Evolutionary conservation across 768 basidiomycete species (phyloP), one percentile per base, ranked within the genome.

Genomic region (Russula lepida): DNA sequence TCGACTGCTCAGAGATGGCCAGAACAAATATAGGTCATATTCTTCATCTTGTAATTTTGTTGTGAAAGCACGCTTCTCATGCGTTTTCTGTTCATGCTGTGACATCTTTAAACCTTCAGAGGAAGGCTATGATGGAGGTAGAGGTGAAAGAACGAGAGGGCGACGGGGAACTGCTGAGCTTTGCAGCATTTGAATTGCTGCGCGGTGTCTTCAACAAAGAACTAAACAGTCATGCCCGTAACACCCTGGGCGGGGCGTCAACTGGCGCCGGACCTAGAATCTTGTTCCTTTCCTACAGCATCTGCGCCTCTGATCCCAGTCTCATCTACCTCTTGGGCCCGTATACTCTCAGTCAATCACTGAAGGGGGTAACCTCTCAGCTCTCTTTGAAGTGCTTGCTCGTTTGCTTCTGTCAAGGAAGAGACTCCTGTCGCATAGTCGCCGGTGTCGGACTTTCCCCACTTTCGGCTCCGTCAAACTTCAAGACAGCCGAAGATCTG

Each of bases 401-500:
- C 35, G 30, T 25, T 25, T 50, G 55, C 23, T n/a, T 33, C 47
- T 23, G 41, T 25, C 37, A 5, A 21, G 30, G 17, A 46, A 30
- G 19, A 44, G 39, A 39, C n/a, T 30, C 48, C 21, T 47, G 51
- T 44, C 8, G 43, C 43, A n/a, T 44, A 41, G 56, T 43, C 32
- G n/a, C n/a, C n/a, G 27, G 37, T 4, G 39, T 33, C 35, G 56
- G 46, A 32, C 28, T 47, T 56, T 52, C 19, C 30, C 27, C 52
- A 28, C 33, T 48, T 58, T 63, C 54, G 54, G 28, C 49, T 54
- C 62, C 50, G 62, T 57, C 43, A 52, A 46, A 51, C n/a, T 23
- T 32, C 47, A 37, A 54, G 56, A 52, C n/a, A 63, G 23, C 62
- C n/a, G 52, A 52, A 46, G 62, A 63, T 63, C 62, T 37, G 57